Evolutionary conservation across 176 grass and related monocot genomes (phyloP), one percentile per base, ranked within the genome.

Genomic region (Puccinellia tenuiflora): DNA sequence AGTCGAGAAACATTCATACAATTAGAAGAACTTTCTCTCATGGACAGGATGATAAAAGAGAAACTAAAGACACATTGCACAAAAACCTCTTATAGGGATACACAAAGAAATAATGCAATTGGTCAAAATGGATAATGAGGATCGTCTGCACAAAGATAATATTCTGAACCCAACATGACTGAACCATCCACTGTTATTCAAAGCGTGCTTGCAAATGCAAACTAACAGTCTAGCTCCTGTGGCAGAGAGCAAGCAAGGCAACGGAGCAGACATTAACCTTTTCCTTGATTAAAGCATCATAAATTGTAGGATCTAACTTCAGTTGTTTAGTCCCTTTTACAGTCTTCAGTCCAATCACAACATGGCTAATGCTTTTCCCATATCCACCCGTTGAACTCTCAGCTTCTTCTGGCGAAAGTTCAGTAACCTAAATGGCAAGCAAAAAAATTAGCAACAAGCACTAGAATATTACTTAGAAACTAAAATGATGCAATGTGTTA

Each of bases 271-370:
- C 20, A 72, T 28, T 60, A 70, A 99, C 96, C 93, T 96, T 99
- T 96, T 99, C 93, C 83, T 96, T 99, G 68, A 99, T 93, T 83
- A 99, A 85, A 78, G 96, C 96, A 78, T 99, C 96, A 79, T 99
- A 99, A 85, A 99, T 85, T 79, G 96, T 92, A 87, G 96, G 85
- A 67, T 96, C 93, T 54, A 99, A 78, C 87, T 96, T 99, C 85
- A 99, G 78, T 78, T 96, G 93, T 65, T 96, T 99, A 52, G 96
- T 93, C 57, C 96, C 96, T 85, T 93, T 96, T 78, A 99, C 96
- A 38, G 93, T 99, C 85, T 99, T 99, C 61, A 99, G 85, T n/a
- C 93, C 91, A 39, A 99, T 92, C 64, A 99, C 85, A 31, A 96
- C 93, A 81, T 94, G 93, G 88, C 93, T 87, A 74, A 99, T 93